Evolutionary conservation across 371 early-diverging fungal genomes (phyloP).

Genomic region (Apophysomyces trapeziformis): DNA sequence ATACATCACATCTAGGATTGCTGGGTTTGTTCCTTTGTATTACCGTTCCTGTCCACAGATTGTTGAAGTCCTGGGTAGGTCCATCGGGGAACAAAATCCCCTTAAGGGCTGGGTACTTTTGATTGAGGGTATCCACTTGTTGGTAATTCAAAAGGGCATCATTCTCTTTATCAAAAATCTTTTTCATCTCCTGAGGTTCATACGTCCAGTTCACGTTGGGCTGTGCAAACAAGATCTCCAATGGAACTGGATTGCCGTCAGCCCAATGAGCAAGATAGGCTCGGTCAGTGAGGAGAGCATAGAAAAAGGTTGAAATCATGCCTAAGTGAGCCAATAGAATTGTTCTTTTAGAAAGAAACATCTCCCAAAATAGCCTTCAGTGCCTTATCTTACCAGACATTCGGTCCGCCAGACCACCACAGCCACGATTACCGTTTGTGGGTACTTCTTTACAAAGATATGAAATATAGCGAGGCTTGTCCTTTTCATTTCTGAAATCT

Average conservation of each 20-base stretch:
- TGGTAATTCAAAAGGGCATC: slow-evolving; percentile 20
- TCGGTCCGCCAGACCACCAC: slow-evolving; percentile 43
- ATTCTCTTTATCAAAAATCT: slow-evolving; percentile 21
- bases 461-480: slow-evolving; percentile 26
- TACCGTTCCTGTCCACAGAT: slow-evolving; percentile 41
- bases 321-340: slow-evolving; percentile 18
- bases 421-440: slow-evolving; percentile 25
- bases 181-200: slow-evolving; percentile 23
- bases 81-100: slow-evolving; percentile 36
- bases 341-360: no score
- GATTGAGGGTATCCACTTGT: slow-evolving; percentile 35
- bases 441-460: slow-evolving; percentile 31
- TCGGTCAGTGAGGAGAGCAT: slow-evolving; percentile 34
- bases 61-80: slow-evolving; percentile 29
- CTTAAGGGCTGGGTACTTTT: slow-evolving; percentile 28
- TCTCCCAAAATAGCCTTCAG: no score
- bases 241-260: slow-evolving; percentile 33
- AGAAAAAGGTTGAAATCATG: slow-evolving; percentile 49
- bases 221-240: slow-evolving; percentile 38
- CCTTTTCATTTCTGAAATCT: slow-evolving; percentile 13
- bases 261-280: slow-evolving; percentile 45
- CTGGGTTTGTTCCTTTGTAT: neutral
- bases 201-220: slow-evolving; percentile 41
- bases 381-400: slow-evolving; percentile 32
- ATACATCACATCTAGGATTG: no score